phyloP scores from a whole-genome alignment of 2,329 filamentous ascomycete genomes.

The Dothistroma septosporum region DNA sequence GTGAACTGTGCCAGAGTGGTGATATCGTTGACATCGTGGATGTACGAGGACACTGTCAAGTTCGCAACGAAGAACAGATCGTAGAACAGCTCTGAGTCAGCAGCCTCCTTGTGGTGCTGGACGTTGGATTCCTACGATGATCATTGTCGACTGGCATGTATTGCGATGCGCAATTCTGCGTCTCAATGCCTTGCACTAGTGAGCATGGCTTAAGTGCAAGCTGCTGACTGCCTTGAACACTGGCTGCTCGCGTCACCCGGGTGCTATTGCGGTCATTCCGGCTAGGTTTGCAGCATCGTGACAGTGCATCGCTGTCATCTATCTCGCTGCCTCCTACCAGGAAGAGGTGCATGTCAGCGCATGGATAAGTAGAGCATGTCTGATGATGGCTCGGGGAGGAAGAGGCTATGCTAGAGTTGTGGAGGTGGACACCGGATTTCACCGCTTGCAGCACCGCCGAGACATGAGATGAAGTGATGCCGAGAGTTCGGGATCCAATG shows the following conservation, averaged over 20 bases:
- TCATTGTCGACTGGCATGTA: not conserved
- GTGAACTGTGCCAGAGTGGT: conserved; percentile 42
- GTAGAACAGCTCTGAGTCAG: conserved; percentile 53
- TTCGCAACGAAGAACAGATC: conserved; percentile 62
- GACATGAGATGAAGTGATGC: not conserved
- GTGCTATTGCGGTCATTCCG: not conserved
- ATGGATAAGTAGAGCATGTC: not conserved
- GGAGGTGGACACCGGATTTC: not conserved
- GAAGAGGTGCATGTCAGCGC: not conserved
- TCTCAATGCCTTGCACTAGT: not conserved
- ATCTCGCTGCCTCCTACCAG: not conserved
- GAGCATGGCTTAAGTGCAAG: not conserved
- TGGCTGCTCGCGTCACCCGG: not conserved
- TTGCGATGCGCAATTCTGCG: not conserved
- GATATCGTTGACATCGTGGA: conserved; percentile 53
- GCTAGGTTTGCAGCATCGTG: not conserved
- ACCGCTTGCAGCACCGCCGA: not conserved
- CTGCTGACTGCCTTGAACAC: not conserved
- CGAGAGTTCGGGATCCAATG: not conserved
- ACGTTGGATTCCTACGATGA: not conserved
- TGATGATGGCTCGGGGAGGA: not conserved
- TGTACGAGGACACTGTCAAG: conserved; percentile 58
- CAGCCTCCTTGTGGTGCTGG: not conserved
- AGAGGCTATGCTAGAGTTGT: not conserved
- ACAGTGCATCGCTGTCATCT: not conserved